These are phyloP conservation scores for Chlorociboria aeruginascens DNA, from an alignment of 495 filamentous ascomycete genomes.

Conservation along the genomic window DNA sequence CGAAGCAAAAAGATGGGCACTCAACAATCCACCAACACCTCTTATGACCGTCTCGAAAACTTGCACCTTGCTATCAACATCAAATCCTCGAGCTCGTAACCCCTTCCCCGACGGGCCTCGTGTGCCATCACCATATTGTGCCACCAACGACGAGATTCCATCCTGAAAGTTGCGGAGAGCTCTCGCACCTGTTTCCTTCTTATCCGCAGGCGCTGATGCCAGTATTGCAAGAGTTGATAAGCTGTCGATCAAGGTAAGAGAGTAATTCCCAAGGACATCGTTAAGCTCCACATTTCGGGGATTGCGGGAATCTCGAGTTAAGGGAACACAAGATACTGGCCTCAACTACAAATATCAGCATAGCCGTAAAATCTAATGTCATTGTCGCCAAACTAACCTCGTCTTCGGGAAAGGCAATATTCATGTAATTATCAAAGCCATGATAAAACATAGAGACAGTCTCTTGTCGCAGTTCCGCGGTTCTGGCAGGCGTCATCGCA, in stretches of 20 bases:
- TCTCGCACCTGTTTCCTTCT: constrained; percentile 38
- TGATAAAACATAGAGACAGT: constrained; percentile 93
- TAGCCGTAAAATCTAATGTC: neutral
- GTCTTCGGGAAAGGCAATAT: constrained; percentile 90
- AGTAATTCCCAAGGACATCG: constrained; percentile 94
- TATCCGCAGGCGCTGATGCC: constrained; percentile 50
- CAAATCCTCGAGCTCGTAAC: constrained; percentile 69
- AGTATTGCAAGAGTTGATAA: constrained; percentile 87
- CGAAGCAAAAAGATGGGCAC: constrained; percentile 85
- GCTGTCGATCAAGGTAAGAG: constrained; percentile 87
- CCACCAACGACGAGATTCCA: constrained; percentile 65
- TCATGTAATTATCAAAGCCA: constrained; percentile 91
- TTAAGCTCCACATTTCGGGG: constrained; percentile 79
- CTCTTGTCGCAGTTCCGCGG: constrained; percentile 48
- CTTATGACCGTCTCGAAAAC: constrained; percentile 97
- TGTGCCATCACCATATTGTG: constrained; percentile 77
- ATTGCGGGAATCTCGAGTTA: constrained; percentile 70
- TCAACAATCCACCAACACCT: constrained; percentile 81
- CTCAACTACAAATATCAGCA: constrained; percentile 41
- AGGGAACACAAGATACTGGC: constrained; percentile 72
- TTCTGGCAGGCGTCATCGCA: constrained; percentile 39
- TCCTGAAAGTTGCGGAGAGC: constrained; percentile 68
- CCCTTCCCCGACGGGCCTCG: constrained; percentile 58
- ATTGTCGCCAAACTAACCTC: constrained; percentile 40
- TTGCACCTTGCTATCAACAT: constrained; percentile 94